Evolutionary conservation across 169 alveolate species (phyloP), one percentile per base, ranked within the genome.

Genomic region (Cyclospora cayetanensis): DNA sequence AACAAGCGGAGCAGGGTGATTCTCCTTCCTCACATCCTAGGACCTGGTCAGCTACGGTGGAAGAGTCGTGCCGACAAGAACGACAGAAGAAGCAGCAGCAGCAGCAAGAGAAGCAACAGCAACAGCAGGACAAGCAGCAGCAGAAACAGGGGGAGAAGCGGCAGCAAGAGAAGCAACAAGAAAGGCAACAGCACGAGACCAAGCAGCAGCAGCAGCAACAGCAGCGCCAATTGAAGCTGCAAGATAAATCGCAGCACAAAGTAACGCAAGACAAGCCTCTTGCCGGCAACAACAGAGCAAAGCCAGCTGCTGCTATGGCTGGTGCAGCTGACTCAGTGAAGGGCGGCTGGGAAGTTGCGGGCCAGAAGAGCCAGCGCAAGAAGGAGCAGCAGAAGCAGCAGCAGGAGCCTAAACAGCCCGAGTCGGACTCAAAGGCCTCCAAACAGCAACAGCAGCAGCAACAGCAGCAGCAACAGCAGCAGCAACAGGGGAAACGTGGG

Each of bases 381-480:
- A 74, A 74, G 85, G 85, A 74, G 65, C 85, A 74, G 22, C 85
- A 74, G 27, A 74, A 74, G 65, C 85, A 74, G 63, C 85, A 37
- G 85, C 63, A 74, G 37, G 85, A 74, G 65, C 9, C 35, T 41
- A 37, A 27, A 63, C 85, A 74, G 85, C 20, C 65, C 35, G 85
- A 74, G 85, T 18, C 65, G 1, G 85, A 74, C 34, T 5, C 85
- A 7, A 74, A 41, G 85, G 85, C 65, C 12, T n/a, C 85, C 7
- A 72, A 72, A 41, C 79, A 27, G 35, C n/a, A n/a, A n/a, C 79
- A 66, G 79, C 60, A 46, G 60, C 60, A 46, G 60, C 60, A 46
- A 46, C 79, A 35, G 18, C 42, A 66, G 42, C 50, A 34, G 31
- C 83, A 72, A 39, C 83, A 72, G 50, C 65, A 39, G 63, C 85